Evolutionary conservation across 805 yeast genomes (phyloP), one percentile per base, ranked within the genome.

Genomic region (Candida chilensis): DNA sequence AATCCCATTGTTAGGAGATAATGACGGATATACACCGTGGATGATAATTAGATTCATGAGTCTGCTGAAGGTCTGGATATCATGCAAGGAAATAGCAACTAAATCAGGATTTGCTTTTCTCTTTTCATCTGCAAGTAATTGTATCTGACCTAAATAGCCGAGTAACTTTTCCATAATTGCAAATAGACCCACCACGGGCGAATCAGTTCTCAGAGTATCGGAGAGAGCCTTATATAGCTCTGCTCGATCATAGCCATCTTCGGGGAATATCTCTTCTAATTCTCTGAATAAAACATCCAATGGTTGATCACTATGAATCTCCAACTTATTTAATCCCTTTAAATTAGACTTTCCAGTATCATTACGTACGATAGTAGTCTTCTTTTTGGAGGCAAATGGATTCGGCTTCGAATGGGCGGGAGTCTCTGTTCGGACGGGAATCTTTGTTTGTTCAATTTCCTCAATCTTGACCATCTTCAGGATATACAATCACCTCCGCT

Each of bases 31-130:
- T 0, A 90, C 62, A 0, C 94, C 88, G 38, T 77, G 79, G 2
- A 80, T 52, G 0, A 87, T 71, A 2, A 88, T 60, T 8, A 80
- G 34, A 38, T 78, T 80, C 13, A 81, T 50, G 27, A 90, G 46
- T 15, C 64, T 69, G 20, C 81, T 78, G 33, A 92, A 70, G 4
- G 73, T 67, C 47, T 77, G 81, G 67, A 90, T 76, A 48, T 92
- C 97, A 42, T 85, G 87, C 7, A 90, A 60, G 0, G 96, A 84
- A 11, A 90, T 78, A 6, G 80, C 60, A 8, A 82, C 61, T 29
- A 71, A 39, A 28, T 54, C 47, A 25, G 42, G 39, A 34, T 64
- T 61, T 3, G 28, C 26, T 5, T 30, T 32, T 10, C 34, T 31
- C 27, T 47, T 36, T 11, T 45, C 48, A 16, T 45, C 52, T 3